Evolutionary conservation across 148 eudicot species (phyloP), one percentile per base, ranked within the genome.

Genomic region (Talinum fruticosum): DNA sequence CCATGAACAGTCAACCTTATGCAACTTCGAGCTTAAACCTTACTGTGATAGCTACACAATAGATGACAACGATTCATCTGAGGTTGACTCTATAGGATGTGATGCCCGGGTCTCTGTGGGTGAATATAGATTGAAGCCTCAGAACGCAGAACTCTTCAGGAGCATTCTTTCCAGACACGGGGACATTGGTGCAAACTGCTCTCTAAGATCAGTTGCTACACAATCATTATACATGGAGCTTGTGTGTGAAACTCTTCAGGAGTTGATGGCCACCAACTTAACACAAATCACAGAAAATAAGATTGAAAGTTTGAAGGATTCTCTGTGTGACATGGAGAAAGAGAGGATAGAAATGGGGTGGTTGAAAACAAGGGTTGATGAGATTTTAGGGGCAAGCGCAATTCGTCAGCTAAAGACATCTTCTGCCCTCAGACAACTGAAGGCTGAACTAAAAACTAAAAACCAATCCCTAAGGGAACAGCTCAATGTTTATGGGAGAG

Each of bases 111-210:
- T 78, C 61, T 41, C 32, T 12, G 45, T 78, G 2, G 10, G 15
- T 15, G 71, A 49, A 66, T 71, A 78, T 23, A 62, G 47, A 29
- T 70, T 78, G 16, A 72, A 78, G 80, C 75, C 75, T 14, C 29
- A 78, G 26, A 29, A 78, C 12, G 75, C 44, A 12, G 16, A 44
- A 33, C 32, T 62, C 38, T 75, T 78, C 5, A 41, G 5, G 66
- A 5, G 21, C 23, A 44, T 78, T 30, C 10, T 78, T 3, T 30
- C 70, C 14, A 78, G 71, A 33, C 26, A 71, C 6, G 80, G 80
- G 18, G 80, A 78, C 75, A 78, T 78, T 10, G 70, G 44, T 61
- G 75, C 75, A 23, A 78, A 71, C 33, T 71, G 70, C 33, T 19
- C 21, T 57, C 69, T 30, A 28, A 23, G 7, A n/a, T 34, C 80